These are phyloP conservation scores for rapeseed (Brassica napus) DNA, from an alignment of 345 rosid genomes.

Conservation along the genomic window DNA sequence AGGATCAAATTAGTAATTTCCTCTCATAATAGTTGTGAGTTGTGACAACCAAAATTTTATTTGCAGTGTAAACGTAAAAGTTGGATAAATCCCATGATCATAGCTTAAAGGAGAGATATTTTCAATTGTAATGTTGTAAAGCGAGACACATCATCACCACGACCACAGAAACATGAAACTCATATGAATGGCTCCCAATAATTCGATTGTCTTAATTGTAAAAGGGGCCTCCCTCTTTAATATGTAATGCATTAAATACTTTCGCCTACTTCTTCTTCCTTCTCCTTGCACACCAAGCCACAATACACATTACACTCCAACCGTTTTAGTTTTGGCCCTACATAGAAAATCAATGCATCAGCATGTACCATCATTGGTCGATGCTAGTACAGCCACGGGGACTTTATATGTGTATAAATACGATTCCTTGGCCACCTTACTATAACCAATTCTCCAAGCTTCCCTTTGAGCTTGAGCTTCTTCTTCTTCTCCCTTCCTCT, in stretches of 20 bases:
- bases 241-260: constrained; percentile 15
- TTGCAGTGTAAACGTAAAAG: not conserved
- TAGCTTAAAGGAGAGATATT: constrained; percentile 25
- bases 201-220: constrained; percentile 22
- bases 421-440: constrained; percentile 8
- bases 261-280: constrained; percentile 26
- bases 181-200: constrained; percentile 42
- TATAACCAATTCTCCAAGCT: constrained; percentile 13
- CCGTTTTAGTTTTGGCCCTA: constrained; percentile 24
- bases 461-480: constrained; percentile 17
- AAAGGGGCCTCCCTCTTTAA: constrained; percentile 29
- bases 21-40: not conserved
- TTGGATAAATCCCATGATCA: constrained; percentile 5
- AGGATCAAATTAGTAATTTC: not conserved
- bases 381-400: not conserved
- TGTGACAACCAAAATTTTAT: not conserved
- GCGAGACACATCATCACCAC: constrained; percentile 31
- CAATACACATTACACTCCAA: constrained; percentile 14
- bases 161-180: constrained; percentile 35
- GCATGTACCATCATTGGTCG: constrained; percentile 10
- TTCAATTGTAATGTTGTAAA: constrained; percentile 14
- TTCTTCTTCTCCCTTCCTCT: not conserved
- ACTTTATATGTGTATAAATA: constrained; percentile 8
- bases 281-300: constrained; percentile 34
- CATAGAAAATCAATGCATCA: not conserved